phyloP scores from a whole-genome alignment of 371 early-diverging fungal species.

The Saksenaea vasiformis region DNA sequence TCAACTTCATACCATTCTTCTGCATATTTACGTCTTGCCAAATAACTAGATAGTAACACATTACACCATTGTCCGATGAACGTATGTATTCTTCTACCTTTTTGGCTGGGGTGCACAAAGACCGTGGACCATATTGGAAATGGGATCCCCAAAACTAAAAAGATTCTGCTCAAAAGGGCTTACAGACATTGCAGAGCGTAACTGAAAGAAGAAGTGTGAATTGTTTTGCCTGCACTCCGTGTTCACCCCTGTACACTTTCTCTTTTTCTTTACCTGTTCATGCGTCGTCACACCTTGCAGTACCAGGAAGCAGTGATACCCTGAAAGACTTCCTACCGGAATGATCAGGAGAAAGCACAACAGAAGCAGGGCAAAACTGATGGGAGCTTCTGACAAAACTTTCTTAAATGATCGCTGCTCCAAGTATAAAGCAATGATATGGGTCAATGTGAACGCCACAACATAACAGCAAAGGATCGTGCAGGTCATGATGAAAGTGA shows the following conservation, averaged over 20 bases:
- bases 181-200: constrained; percentile 50
- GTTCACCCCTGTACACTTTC: background rate
- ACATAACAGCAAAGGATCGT: constrained; percentile 62
- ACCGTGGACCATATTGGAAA: constrained; percentile 53
- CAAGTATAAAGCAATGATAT: constrained; percentile 55
- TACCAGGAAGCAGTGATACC: constrained; percentile 77
- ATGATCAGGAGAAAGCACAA: constrained; percentile 62
- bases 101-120: constrained; percentile 62
- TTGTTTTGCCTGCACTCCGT: background rate
- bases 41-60: constrained; percentile 23
- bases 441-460: constrained; percentile 54
- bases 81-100: constrained; percentile 38
- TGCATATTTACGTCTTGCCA: constrained; percentile 39
- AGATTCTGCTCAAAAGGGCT: constrained; percentile 49
- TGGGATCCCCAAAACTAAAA: constrained; percentile 50
- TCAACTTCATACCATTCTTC: constrained; percentile 20
- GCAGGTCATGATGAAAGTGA: constrained; percentile 66
- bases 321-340: constrained; percentile 69
- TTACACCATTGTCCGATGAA: background rate
- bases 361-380: constrained; percentile 66
- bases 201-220: constrained; percentile 26
- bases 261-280: constrained; percentile 83
- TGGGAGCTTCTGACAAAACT: constrained; percentile 36
- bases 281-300: constrained; percentile 82
- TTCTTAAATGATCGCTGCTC: constrained; percentile 19